Percentiles rank a stretch among this genome's conserved stretches.
These are phyloP conservation scores for Yarrowia deformans DNA, from an alignment of 805 yeast genomes.

Conservation along the genomic window DNA sequence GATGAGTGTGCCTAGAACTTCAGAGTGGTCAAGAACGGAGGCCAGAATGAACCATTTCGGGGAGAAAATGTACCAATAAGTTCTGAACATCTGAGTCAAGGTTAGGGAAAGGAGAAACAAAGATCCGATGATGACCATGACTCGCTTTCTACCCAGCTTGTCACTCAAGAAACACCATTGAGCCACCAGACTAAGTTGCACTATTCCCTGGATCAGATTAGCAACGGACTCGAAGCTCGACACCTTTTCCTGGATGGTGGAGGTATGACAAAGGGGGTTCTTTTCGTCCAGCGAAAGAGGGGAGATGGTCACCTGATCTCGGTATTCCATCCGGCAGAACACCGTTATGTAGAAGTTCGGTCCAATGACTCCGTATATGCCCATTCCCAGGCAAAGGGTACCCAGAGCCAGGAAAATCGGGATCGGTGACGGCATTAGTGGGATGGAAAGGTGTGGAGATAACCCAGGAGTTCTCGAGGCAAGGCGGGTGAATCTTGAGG, in stretches of 20 bases:
- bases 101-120: neutral
- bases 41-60: constrained; percentile 18
- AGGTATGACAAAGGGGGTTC: constrained; percentile 31
- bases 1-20: constrained; percentile 18
- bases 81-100: constrained; percentile 6
- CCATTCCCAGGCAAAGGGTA: constrained; percentile 14
- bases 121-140: constrained; percentile 5
- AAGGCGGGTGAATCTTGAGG: neutral
- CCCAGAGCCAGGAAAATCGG: constrained; percentile 31
- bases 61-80: constrained; percentile 17
- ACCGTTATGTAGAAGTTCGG: constrained; percentile 33
- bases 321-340: constrained; percentile 21
- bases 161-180: constrained; percentile 32
- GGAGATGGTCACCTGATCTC: neutral
- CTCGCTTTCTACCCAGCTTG: constrained; percentile 10
- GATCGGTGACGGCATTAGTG: constrained; percentile 8
- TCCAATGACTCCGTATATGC: constrained; percentile 34
- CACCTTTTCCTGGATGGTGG: constrained; percentile 21
- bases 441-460: neutral
- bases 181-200: constrained; percentile 26
- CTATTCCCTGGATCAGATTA: constrained; percentile 21
- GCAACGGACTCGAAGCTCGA: constrained; percentile 16
- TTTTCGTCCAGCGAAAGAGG: constrained; percentile 25
- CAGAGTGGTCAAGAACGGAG: constrained; percentile 9
- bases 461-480: neutral